Percentiles rank a stretch among this genome's conserved stretches.
These are phyloP conservation scores for Fusarium foetens DNA, from an alignment of 2,329 filamentous ascomycete species.

Conservation along the genomic window DNA sequence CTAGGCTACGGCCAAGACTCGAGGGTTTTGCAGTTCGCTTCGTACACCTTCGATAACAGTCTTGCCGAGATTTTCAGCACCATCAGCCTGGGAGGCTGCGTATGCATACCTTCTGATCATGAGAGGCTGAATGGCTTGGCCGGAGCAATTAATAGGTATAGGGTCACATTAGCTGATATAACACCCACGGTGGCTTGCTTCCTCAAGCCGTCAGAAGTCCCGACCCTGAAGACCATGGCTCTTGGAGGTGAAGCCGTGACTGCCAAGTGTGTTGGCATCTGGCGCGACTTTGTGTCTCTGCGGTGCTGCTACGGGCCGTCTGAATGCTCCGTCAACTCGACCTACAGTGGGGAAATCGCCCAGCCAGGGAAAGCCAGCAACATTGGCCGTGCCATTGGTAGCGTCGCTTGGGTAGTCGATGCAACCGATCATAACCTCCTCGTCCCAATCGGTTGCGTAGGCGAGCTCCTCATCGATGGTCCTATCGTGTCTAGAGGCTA, in stretches of 20 bases:
- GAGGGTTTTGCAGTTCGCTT: constrained; percentile 33
- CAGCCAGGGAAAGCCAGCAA: constrained; percentile 29
- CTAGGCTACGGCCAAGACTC: constrained; percentile 23
- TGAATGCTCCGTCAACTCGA: constrained; percentile 31
- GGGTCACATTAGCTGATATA: constrained; percentile 25
- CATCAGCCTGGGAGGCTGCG: constrained; percentile 15
- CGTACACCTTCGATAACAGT: constrained; percentile 36
- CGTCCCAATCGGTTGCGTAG: constrained; percentile 17
- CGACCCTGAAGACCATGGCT: constrained; percentile 24
- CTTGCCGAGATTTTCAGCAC: constrained; percentile 31
- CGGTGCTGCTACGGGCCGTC: constrained; percentile 34
- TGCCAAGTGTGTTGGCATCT: constrained; percentile 29
- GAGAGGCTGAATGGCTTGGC: constrained; percentile 29
- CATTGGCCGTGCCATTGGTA: constrained; percentile 28
- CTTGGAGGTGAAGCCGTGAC: constrained; percentile 33
- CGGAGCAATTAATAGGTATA: constrained; percentile 21
- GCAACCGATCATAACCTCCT: not conserved
- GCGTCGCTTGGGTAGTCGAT: constrained; percentile 32
- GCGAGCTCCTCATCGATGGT: constrained; percentile 32
- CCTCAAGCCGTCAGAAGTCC: constrained; percentile 19
- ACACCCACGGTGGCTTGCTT: constrained; percentile 34
- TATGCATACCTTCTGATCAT: constrained; percentile 34
- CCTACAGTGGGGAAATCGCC: constrained; percentile 11
- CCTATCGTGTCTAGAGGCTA: constrained; percentile 37
- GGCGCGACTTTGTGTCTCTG: constrained; percentile 31